phyloP scores from a whole-genome alignment of 345 rosid species.

The Balakata baccata region DNA sequence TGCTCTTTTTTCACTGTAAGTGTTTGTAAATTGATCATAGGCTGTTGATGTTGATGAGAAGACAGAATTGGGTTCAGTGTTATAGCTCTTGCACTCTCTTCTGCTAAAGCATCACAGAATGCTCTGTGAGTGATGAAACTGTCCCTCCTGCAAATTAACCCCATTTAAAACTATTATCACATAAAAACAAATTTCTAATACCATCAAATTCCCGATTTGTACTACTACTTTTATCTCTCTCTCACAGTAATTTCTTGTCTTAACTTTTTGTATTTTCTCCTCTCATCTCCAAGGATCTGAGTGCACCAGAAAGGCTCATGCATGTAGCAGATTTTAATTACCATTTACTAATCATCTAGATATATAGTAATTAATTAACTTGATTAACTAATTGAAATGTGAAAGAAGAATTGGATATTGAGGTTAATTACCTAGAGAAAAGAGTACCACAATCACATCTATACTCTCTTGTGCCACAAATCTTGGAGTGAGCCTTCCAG shows the following conservation, averaged over 20 bases:
- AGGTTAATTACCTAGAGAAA: constrained; percentile 49
- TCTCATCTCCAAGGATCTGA: constrained; percentile 21
- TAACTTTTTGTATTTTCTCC: constrained; percentile 33
- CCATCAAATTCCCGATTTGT: constrained; percentile 16
- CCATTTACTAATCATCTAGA: too few relatives aligned
- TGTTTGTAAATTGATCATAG: constrained; percentile 19
- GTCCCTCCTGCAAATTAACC: constrained; percentile 45
- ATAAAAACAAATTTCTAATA: constrained; percentile 36
- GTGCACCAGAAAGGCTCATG: too few relatives aligned
- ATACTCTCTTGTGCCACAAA: constrained; percentile 64
- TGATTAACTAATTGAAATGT: neutral
- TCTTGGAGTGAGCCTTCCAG: constrained; percentile 64
- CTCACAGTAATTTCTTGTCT: neutral
- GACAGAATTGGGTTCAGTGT: constrained; percentile 22
- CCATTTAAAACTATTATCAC: neutral
- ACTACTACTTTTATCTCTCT: constrained; percentile 8
- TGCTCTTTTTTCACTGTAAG: constrained; percentile 40
- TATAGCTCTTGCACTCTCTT: constrained; percentile 41
- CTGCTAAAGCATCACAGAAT: constrained; percentile 55
- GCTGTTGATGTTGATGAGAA: neutral
- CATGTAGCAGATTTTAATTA: neutral
- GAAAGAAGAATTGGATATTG: neutral
- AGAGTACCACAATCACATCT: constrained; percentile 59
- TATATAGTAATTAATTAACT: too few relatives aligned
- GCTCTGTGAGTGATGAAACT: constrained; percentile 70